phyloP scores from a whole-genome alignment of 495 filamentous ascomycete genomes.

The Apodospora peruviana region DNA sequence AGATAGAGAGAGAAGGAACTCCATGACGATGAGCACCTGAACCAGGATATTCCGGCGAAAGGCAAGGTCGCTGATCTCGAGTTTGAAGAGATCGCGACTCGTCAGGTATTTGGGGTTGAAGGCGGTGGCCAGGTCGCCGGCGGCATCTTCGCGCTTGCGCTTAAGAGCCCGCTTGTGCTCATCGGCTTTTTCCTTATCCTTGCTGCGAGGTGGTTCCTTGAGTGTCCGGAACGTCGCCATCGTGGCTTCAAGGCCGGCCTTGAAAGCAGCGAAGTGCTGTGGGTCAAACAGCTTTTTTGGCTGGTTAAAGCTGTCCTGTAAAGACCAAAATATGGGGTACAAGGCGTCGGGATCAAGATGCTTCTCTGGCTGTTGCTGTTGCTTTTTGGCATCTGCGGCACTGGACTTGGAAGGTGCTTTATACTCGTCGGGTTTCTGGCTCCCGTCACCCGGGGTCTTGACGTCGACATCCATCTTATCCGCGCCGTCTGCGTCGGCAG shows the following conservation, averaged over 20 bases:
- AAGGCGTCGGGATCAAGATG: constrained; percentile 62
- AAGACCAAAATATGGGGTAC: constrained; percentile 90
- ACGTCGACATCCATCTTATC: constrained; percentile 58
- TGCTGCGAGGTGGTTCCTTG: constrained; percentile 50
- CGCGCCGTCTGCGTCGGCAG: constrained; percentile 42
- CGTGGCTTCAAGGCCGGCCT: constrained; percentile 68
- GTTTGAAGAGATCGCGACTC: constrained; percentile 86
- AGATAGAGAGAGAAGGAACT: constrained; percentile 86
- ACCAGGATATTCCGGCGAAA: constrained; percentile 92
- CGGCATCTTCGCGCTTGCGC: constrained; percentile 61
- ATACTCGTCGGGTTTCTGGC: constrained; percentile 28
- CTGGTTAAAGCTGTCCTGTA: constrained; percentile 88
- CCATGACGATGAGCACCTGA: constrained; percentile 86
- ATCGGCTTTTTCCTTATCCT: constrained; percentile 46
- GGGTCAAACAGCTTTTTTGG: constrained; percentile 73
- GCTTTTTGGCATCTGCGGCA: constrained; percentile 42
- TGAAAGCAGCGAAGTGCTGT: constrained; percentile 69
- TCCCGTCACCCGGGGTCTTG: constrained; percentile 16
- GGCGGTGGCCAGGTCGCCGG: constrained; percentile 59
- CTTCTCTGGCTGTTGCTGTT: constrained; percentile 16
- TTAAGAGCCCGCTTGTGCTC: constrained; percentile 61
- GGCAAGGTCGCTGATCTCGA: constrained; percentile 92
- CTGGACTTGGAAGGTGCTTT: constrained; percentile 46
- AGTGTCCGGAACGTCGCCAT: constrained; percentile 73
- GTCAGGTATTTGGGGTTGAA: constrained; percentile 98